Base-by-base conservation (phyloP, 768 basidiomycete species). In the Collybiopsis luxurians region DNA sequence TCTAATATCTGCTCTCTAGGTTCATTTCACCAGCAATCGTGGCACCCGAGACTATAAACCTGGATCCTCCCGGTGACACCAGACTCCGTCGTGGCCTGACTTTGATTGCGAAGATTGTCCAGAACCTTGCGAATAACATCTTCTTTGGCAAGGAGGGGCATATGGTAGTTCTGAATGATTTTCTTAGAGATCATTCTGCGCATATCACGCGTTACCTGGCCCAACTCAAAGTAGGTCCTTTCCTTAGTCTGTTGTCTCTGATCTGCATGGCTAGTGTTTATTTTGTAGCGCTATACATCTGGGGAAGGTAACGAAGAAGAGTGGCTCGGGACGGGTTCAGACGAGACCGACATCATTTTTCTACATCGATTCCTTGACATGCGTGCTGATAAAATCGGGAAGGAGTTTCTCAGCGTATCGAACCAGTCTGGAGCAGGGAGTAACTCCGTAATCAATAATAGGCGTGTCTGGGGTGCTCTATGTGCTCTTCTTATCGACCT, bases 1-100 rank as follows among this genome's bases (percentile, higher is more conserved):
- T 26, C 11, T 17, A 4, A 40, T n/a, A n/a, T n/a, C n/a, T n/a
- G n/a, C n/a, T n/a, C n/a, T n/a, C n/a, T 46, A 94, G 91, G 45
- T 96, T 96, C 69, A 92, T 96, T 58, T 92, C 89, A 36, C 95
- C 95, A 38, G 91, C 93, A 0, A 84, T 98, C 27, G 91, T 95
- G 7, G 76, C 90, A 0, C 95, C 95, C 0, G 90, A 92, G 63
- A 83, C 75, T 10, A 83, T 97, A 17, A 95, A 97, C 63, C 76
- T 97, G 38, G 87, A 92, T 59, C 65, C 92, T 0, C 89, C 90
- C 0, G 78, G 79, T 57, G 88, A 87, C 1, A n/a, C n/a, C n/a
- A 76, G 80, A 26, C 78, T 90, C 52, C 86, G 90, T 17, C 84
- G 89, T 42, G 93, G 91, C 15, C 75, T 96, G 13, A 87, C 91